Conservation (phyloP, 2,329 filamentous ascomycete species). For the Pseudogymnoascus sp. region DNA sequence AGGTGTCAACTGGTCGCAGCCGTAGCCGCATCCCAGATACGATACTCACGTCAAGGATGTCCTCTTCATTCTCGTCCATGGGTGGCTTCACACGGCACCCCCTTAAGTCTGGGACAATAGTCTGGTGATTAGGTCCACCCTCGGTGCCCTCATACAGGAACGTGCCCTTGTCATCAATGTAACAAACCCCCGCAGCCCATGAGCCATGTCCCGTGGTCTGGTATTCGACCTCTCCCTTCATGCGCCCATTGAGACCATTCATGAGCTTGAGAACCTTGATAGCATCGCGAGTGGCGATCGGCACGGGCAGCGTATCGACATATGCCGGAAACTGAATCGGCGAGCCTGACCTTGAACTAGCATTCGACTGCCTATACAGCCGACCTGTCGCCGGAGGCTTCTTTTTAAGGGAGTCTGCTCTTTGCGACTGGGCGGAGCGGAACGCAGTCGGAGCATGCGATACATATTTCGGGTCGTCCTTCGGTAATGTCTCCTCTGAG, state of each 20-base stretch:
- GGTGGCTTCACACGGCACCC: slow-evolving; percentile 61
- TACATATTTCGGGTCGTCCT: slow-evolving; percentile 24
- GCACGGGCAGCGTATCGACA: slow-evolving; percentile 51
- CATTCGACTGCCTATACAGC: neutral
- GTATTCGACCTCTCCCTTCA: slow-evolving; percentile 72
- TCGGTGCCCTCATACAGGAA: slow-evolving; percentile 68
- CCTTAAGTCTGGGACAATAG: slow-evolving; percentile 64
- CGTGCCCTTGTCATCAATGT: slow-evolving; percentile 67
- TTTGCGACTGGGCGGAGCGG: neutral
- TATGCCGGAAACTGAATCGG: slow-evolving; percentile 33
- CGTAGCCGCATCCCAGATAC: slow-evolving; percentile 53
- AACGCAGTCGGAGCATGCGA: slow-evolving; percentile 30
- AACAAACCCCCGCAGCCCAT: slow-evolving; percentile 67
- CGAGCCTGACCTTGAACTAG: neutral
- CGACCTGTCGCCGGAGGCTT: neutral
- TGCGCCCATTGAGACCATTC: slow-evolving; percentile 68
- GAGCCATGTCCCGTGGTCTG: slow-evolving; percentile 51
- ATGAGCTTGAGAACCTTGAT: slow-evolving; percentile 68
- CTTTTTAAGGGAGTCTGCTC: slow-evolving; percentile 5
- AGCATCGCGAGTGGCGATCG: slow-evolving; percentile 58
- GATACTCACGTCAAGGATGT: slow-evolving; percentile 48
- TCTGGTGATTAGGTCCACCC: slow-evolving; percentile 54
- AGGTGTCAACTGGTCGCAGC: slow-evolving; percentile 53
- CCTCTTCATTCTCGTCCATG: slow-evolving; percentile 38
- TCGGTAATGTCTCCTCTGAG: neutral